Conservation (phyloP, 257 asterid genomes). For the Jaltomata sinuosa region DNA sequence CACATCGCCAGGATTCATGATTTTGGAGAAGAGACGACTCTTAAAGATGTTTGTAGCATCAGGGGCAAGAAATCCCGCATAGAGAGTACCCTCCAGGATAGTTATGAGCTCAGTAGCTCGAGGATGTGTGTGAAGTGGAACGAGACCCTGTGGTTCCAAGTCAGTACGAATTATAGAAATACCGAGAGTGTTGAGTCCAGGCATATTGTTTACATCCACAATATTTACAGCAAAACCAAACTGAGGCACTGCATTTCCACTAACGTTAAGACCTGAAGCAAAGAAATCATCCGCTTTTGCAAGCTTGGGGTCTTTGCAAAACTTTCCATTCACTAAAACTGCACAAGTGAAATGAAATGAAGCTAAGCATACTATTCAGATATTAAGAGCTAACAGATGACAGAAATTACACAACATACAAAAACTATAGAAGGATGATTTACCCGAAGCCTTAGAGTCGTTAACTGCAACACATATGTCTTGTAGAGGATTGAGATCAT, state of each 20-base stretch:
- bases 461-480: background rate
- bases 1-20: background rate
- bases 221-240: background rate
- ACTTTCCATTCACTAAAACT: constrained; percentile 4
- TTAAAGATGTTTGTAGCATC: background rate
- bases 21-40: background rate
- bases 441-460: background rate
- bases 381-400: background rate
- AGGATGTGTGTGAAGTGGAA: constrained; percentile 2
- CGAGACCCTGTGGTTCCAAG: background rate
- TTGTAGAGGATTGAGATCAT: background rate
- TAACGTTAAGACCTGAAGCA: background rate
- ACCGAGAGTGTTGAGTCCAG: constrained; percentile 6
- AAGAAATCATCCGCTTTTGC: constrained; percentile 5
- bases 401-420: background rate
- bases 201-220: background rate
- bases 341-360: background rate
- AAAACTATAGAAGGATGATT: background rate
- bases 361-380: background rate
- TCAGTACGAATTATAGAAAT: constrained; percentile 1
- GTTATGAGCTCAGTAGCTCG: constrained; percentile 3
- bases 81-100: background rate
- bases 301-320: constrained; percentile 1
- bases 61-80: background rate
- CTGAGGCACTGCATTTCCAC: background rate